Percentiles rank a stretch among this genome's conserved stretches.
Conservation (phyloP, 495 filamentous ascomycete species). For the Hypoxylon crocopeplum region DNA sequence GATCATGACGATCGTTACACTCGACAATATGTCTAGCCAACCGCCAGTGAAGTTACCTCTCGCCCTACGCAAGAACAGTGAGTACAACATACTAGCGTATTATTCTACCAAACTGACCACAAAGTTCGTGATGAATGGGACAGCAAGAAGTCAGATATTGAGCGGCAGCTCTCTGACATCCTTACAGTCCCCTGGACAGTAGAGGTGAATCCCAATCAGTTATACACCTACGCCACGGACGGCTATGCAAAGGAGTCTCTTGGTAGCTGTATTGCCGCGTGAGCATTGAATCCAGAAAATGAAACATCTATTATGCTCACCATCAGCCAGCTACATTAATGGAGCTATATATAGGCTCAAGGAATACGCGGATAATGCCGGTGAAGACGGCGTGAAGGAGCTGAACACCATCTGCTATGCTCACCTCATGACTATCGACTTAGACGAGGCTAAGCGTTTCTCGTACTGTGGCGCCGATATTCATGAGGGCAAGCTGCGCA, state of each 20-base stretch:
- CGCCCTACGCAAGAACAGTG: constrained; percentile 59
- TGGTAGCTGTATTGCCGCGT: constrained; percentile 54
- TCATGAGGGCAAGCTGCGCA: constrained; percentile 52
- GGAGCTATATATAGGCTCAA: constrained; percentile 49
- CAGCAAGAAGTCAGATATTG: constrained; percentile 51
- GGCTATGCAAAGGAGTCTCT: constrained; percentile 54
- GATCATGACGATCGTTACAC: background rate
- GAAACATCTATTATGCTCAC: background rate
- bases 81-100: constrained; percentile 8
- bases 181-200: constrained; percentile 56
- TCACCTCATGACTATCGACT: constrained; percentile 55
- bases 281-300: constrained; percentile 7
- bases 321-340: constrained; percentile 49
- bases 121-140: constrained; percentile 62
- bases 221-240: constrained; percentile 57
- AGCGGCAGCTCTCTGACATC: constrained; percentile 49
- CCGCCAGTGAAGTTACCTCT: constrained; percentile 61
- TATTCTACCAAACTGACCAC: background rate
- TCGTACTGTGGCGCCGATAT: constrained; percentile 55
- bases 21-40: constrained; percentile 45
- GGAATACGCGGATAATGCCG: constrained; percentile 43
- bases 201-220: constrained; percentile 52
- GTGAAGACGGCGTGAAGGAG: constrained; percentile 49
- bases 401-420: constrained; percentile 54
- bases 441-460: constrained; percentile 52